Evolutionary conservation across 306 rosid species (phyloP), one percentile per base, ranked within the genome.

Genomic region (Fragaria vesca): DNA sequence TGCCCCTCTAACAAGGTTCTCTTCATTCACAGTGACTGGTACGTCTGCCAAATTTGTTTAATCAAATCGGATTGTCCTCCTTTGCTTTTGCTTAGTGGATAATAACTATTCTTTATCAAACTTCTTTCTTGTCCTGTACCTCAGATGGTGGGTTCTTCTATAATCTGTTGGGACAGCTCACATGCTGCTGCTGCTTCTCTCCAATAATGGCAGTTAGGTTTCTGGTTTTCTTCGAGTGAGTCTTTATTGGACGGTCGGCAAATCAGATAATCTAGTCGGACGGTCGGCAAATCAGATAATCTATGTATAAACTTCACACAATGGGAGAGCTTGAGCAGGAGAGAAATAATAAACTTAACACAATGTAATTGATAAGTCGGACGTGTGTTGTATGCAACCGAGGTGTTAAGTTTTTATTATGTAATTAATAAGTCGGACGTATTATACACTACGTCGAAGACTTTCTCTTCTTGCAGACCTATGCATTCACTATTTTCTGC

Each of bases 131-230:
- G 76, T 36, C 17, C 21, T n/a, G 1, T 18, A 42, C 2, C 57
- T 30, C 70, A 70, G 69, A 51, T 40, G 51, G 62, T 78, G 43
- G 55, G 51, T 20, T 4, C 45, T 4, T 34, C 58, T 54, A 77
- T 46, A 20, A 45, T 43, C 70, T 34, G 40, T 1, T n/a, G 17
- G 62, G 70, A 74, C 86, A 83, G 69, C 78, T 54, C 86, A 83
- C 78, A 58, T 66, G 72, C 48, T 3, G 11, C 48, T 3, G 11
- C 47, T 70, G 55, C 43, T 71, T 63, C 40, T 45, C 57, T 78
- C 55, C 1, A n/a, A 17, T 16, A 5, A 3, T 7, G 57, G 66
- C 78, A 66, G 40, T 45, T 72, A 2, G 75, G 78, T 48, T 11
- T 30, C 63, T 7, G 69, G 5, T 40, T 40, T 3, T 4, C 0